Evolutionary conservation across 768 basidiomycete genomes (phyloP), one percentile per base, ranked within the genome.

Genomic region (Galerina marginata): DNA sequence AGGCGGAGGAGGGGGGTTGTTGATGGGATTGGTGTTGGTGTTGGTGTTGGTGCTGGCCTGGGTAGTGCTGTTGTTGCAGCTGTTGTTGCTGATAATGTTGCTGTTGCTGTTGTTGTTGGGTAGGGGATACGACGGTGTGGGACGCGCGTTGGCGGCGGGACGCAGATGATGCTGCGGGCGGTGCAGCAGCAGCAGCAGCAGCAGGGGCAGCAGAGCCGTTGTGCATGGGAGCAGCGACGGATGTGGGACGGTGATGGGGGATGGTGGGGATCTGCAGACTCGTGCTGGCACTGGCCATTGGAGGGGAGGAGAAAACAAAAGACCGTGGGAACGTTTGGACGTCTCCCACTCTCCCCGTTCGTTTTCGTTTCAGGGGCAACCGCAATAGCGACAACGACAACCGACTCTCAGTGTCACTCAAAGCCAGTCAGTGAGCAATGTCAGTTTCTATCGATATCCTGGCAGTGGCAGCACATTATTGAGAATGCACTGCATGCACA

Each of bases 81-180:
- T 42, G 20, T 42, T 69, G 69, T 43, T 74, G 71, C 16, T 68
- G 20, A 44, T 73, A 69, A 10, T 67, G 70, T 65, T 69, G 56
- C 73, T 65, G 69, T 40, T 74, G 71, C 15, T 68, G 70, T 65
- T 67, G 20, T 20, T 20, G 40, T 58, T 77, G 75, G 62, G 67
- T 67, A 4, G 71, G 63, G 5, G 89, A 86, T 44, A 86, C 81
- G 56, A 90, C 87, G 25, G 82, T 83, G 67, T 92, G 91, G 1
- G 91, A 92, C 6, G 91, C 90, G 51, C 91, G 84, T 70, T 89
- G 85, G 66, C 84, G 86, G 26, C 70, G 70, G 57, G 63, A 58
- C 2, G 64, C 61, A 49, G 66, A 56, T 9, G 64, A 53, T 37
- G 64, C 33, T 11, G 56, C 11, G 9, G 60, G 61, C 23, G 55